A percentile compares a stretch with the other conserved stretches of the same genome.
These are phyloP conservation scores for Pythium brachiatum DNA, from an alignment of 352 stramenopile species.

Conservation along the genomic window DNA sequence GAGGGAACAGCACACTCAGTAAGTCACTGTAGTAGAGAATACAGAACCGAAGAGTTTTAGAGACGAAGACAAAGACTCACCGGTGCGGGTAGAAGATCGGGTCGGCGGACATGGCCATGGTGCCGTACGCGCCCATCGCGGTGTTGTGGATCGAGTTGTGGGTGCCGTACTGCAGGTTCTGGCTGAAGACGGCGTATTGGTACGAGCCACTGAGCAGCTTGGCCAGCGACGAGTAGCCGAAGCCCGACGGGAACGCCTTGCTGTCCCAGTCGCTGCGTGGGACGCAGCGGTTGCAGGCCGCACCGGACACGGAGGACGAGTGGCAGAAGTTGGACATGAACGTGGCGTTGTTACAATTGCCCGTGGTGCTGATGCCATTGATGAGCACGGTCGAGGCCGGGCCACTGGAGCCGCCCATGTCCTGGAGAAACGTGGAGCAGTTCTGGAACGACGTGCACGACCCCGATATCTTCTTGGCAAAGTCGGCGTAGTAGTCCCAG, in stretches of 20 bases:
- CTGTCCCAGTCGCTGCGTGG: conserved; percentile 48
- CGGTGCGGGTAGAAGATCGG: conserved; percentile 78
- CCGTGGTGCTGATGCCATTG: conserved; percentile 21
- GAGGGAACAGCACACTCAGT: background rate
- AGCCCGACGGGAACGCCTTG: conserved; percentile 44
- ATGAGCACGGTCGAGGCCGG: conserved; percentile 15
- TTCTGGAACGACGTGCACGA: conserved; percentile 42
- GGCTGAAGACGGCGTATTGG: conserved; percentile 44
- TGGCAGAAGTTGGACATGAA: conserved; percentile 45
- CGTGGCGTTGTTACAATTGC: conserved; percentile 26
- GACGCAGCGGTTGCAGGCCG: conserved; percentile 49
- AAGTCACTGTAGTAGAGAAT: conserved; percentile 7
- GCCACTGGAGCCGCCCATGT: conserved; percentile 51
- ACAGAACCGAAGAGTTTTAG: background rate
- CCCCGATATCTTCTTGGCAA: conserved; percentile 35
- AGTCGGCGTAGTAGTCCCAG: conserved; percentile 78
- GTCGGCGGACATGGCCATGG: conserved; percentile 57
- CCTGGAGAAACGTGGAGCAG: conserved; percentile 61
- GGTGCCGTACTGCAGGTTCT: conserved; percentile 55
- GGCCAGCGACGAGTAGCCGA: conserved; percentile 52
- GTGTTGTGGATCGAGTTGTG: conserved; percentile 74
- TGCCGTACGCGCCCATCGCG: conserved; percentile 29
- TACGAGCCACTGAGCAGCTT: conserved; percentile 44
- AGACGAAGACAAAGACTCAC: conserved; percentile 36
- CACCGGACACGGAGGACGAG: conserved; percentile 32